These are phyloP conservation scores for Calonectria pseudoreteaudii DNA, from an alignment of 2,329 filamentous ascomycete species.

Conservation along the genomic window DNA sequence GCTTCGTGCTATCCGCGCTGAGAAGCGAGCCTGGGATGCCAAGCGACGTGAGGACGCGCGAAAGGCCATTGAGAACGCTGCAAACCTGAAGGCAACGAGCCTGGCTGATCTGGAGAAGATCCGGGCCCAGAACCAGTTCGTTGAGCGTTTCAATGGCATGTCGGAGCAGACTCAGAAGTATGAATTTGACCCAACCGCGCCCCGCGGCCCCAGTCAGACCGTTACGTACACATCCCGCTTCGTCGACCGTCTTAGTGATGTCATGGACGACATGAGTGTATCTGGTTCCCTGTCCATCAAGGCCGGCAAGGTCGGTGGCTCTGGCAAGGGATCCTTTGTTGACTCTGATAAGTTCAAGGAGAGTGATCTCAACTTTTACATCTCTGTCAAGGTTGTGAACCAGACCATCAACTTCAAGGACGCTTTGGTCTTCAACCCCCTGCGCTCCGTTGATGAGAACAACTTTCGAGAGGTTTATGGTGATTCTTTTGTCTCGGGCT, in stretches of 20 bases:
- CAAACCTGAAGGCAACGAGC: not conserved
- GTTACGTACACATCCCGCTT: not conserved
- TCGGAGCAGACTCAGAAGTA: not conserved
- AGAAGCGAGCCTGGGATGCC: slow-evolving; percentile 1
- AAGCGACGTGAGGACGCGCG: not conserved
- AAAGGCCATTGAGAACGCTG: not conserved
- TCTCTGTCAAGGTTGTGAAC: slow-evolving; percentile 23
- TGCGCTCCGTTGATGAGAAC: not conserved
- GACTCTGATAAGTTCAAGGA: slow-evolving; percentile 20
- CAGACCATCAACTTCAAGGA: slow-evolving; percentile 11
- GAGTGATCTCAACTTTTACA: slow-evolving; percentile 16
- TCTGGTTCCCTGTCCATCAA: slow-evolving; percentile 10
- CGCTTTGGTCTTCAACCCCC: not conserved
- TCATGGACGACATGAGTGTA: slow-evolving; percentile 19
- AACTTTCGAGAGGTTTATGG: not conserved
- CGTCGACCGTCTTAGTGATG: slow-evolving; percentile 9
- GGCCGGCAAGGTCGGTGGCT: not conserved
- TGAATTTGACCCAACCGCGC: not conserved
- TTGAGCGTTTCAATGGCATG: not conserved
- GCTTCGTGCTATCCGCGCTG: not conserved
- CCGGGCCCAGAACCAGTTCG: not conserved
- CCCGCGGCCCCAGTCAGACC: not conserved
- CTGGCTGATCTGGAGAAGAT: slow-evolving; percentile 1
- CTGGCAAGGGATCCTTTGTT: not conserved
- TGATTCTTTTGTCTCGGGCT: not conserved